Percentiles rank a stretch among this genome's conserved stretches.
Evolutionary conservation across 495 filamentous ascomycete species (phyloP).

Genomic region (Xylaria acuta): DNA sequence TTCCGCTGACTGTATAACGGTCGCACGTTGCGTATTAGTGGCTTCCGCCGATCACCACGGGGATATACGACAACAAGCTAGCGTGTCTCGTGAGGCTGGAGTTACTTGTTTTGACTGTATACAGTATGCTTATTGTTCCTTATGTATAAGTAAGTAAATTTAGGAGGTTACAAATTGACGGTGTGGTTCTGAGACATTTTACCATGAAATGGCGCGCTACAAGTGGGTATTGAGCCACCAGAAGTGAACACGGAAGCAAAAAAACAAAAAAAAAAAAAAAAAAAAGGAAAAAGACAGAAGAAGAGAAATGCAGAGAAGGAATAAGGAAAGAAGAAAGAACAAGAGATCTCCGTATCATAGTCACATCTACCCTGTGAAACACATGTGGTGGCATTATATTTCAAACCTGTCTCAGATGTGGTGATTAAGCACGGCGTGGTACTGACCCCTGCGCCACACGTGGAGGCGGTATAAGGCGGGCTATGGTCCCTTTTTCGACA

Average conservation of each 20-base stretch:
- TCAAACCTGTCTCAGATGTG: slow-evolving; percentile 15
- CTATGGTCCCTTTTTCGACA: neutral
- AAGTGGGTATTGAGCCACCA: neutral
- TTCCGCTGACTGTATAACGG: slow-evolving; percentile 1
- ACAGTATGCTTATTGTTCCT: neutral
- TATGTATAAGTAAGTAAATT: neutral
- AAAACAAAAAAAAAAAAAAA: neutral
- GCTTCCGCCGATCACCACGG: neutral
- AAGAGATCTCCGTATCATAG: neutral
- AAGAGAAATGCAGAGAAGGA: neutral
- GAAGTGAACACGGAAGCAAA: neutral
- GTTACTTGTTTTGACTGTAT: neutral
- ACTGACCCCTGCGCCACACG: neutral
- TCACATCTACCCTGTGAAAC: slow-evolving; percentile 2
- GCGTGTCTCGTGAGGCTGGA: neutral
- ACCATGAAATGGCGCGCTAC: neutral
- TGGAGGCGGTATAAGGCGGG: neutral
- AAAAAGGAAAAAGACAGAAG: neutral
- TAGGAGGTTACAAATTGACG: neutral
- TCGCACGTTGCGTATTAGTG: slow-evolving; percentile 13
- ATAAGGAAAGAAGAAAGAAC: neutral
- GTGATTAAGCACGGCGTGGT: slow-evolving; percentile 8
- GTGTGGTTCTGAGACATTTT: neutral
- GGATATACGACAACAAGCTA: slow-evolving; percentile 3
- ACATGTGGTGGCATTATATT: slow-evolving; percentile 16